A percentile compares a stretch with the other conserved stretches of the same genome.
These are phyloP conservation scores for Hyphodiscus hymeniophilus DNA, from an alignment of 495 filamentous ascomycete species.

Conservation along the genomic window DNA sequence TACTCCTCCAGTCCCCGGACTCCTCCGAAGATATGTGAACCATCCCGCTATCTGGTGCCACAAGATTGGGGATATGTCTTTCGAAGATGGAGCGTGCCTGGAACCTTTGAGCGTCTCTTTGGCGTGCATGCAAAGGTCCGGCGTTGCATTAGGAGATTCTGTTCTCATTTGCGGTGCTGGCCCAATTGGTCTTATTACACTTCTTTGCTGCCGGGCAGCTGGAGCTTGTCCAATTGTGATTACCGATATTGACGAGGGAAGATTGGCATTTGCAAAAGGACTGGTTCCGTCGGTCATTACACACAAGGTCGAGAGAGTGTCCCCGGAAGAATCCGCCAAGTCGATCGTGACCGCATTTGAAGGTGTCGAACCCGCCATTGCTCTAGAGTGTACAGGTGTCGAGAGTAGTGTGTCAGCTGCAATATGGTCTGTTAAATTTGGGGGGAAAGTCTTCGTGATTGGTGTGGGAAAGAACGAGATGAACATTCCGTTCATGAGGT, in stretches of 20 bases:
- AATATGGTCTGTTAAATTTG: constrained; percentile 84
- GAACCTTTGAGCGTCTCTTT: constrained; percentile 83
- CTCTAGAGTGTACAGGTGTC: constrained; percentile 88
- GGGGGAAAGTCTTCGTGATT: constrained; percentile 89
- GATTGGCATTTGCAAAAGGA: constrained; percentile 73
- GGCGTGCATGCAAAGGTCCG: constrained; percentile 72
- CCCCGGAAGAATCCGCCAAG: constrained; percentile 62
- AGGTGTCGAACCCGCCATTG: constrained; percentile 66
- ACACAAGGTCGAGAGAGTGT: constrained; percentile 61
- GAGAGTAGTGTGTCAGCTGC: constrained; percentile 78
- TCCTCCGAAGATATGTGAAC: constrained; percentile 86
- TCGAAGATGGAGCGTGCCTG: constrained; percentile 77
- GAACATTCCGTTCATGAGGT: constrained; percentile 86
- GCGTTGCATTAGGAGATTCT: constrained; percentile 71
- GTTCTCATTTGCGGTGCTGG: constrained; percentile 84
- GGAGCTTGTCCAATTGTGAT: constrained; percentile 82
- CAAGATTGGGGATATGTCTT: constrained; percentile 85
- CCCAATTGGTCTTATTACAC: constrained; percentile 79
- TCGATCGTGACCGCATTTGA: constrained; percentile 52
- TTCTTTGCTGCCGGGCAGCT: constrained; percentile 73
- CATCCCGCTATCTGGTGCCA: constrained; percentile 90
- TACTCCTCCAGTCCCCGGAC: constrained; percentile 80
- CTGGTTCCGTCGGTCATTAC: constrained; percentile 65
- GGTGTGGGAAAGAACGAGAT: constrained; percentile 93
- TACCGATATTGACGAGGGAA: constrained; percentile 84